Evolutionary conservation across 2,329 filamentous ascomycete species (phyloP).

Genomic region (Penicillium sp.): DNA sequence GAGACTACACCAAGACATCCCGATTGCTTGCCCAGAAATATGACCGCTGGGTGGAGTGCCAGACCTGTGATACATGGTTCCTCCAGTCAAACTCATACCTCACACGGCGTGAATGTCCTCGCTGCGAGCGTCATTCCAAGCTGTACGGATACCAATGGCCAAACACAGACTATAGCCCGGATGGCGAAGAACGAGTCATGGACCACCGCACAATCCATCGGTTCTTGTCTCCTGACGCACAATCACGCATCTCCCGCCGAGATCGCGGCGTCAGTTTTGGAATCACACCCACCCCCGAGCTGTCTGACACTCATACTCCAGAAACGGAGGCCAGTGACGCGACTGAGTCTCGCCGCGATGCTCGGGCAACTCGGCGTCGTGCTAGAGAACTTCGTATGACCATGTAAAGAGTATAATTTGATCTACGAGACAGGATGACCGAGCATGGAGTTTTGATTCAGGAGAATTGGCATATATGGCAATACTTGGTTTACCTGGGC

Average conservation of each 20-base stretch:
- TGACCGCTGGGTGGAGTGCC: conserved; percentile 84
- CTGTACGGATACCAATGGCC: conserved; percentile 95
- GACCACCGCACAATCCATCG: conserved; percentile 88
- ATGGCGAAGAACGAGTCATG: conserved; percentile 67
- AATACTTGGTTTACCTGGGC: conserved; percentile 13
- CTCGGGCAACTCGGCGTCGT: conserved; percentile 35
- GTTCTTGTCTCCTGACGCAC: conserved; percentile 71
- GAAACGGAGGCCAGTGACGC: conserved; percentile 41
- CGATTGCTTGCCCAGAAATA: conserved; percentile 73
- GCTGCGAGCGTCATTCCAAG: conserved; percentile 93
- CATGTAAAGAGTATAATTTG: conserved; percentile 29
- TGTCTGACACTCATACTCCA: conserved; percentile 37
- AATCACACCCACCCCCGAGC: conserved; percentile 39
- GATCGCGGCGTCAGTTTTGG: conserved; percentile 39
- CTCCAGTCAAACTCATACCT: conserved; percentile 86
- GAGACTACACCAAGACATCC: conserved; percentile 80
- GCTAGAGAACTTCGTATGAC: conserved; percentile 37
- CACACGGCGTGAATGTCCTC: conserved; percentile 79
- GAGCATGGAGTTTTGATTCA: conserved; percentile 2
- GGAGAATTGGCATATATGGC: conserved; percentile 7
- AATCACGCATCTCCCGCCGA: conserved; percentile 47
- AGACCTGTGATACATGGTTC: conserved; percentile 76
- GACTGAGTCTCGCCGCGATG: conserved; percentile 36
- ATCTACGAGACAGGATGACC: conserved; percentile 4
- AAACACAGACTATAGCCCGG: conserved; percentile 83